Evolutionary conservation across 768 basidiomycete genomes (phyloP), one percentile per base, ranked within the genome.

Genomic region (Rubroboletus pulcherrimus): DNA sequence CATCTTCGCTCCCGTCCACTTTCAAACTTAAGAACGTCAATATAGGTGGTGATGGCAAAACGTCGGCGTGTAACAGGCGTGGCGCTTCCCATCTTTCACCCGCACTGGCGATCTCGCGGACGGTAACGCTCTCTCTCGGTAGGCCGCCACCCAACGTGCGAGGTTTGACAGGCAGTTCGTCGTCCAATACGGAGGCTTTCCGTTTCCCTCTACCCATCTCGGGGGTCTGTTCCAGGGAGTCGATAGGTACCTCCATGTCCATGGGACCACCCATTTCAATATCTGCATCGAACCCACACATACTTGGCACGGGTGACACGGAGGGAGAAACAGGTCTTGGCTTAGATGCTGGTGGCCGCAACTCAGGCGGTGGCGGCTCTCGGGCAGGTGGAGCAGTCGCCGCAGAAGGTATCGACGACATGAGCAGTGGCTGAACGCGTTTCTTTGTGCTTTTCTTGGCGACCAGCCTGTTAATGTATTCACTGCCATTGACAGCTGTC

Each of bases 401-500:
- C 45, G 69, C 68, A 43, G 78, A 77, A 29, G 78, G 77, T 49
- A 74, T 67, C 6, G 67, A 59, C 11, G 71, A 71, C 46, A 75
- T 61, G 60, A 74, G 73, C 21, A 73, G 66, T 26, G 81, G 79
- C 58, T 78, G 79, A n/a, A 78, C 77, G 48, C 89, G 81, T 68
- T 87, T 88, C 74, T 89, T 89, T 2, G 74, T 78, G 50, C 78
- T 82, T 53, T 88, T 81, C 68, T 90, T 89, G 47, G 89, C 89
- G 8, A 91, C 83, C 12, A 91, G 79, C 55, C 81, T 80, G 61
- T 91, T 88, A 43, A 91, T 79, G 45, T 80, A 76, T 68, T 89
- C 87, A 15, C 79, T 81, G 2, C 75, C 73, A 51, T 73, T 74
- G 48, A 71, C 70, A 50, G 69, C 71, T 15, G 63, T 57, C 21